phyloP scores from a whole-genome alignment of 441 rosid species.

The Populus hybrid region DNA sequence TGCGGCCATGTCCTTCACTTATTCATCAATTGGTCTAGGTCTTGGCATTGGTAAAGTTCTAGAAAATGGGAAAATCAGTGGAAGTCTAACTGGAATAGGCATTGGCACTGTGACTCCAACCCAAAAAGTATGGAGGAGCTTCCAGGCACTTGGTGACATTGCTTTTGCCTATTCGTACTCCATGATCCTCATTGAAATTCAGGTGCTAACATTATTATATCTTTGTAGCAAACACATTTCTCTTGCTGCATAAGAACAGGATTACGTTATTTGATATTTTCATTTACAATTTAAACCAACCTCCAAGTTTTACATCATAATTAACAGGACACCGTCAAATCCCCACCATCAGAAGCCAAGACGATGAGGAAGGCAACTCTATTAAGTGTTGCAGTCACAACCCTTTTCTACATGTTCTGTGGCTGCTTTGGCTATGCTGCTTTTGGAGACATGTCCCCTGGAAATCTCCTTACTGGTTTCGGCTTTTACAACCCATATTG shows the following conservation, averaged over 20 bases:
- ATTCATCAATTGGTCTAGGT: conserved; percentile 74
- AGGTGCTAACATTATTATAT: conserved; percentile 30
- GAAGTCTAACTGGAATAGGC: conserved; percentile 69
- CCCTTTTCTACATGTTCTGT: conserved; percentile 77
- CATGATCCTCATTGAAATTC: conserved; percentile 77
- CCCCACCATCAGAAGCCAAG: conserved; percentile 72
- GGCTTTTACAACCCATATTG: conserved; percentile 80
- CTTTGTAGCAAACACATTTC: background rate
- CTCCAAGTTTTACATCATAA: background rate
- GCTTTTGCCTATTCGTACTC: conserved; percentile 89
- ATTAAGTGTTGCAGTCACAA: conserved; percentile 61
- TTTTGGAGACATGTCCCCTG: conserved; percentile 75
- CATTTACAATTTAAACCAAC: background rate
- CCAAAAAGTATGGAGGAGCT: conserved; percentile 75
- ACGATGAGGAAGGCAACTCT: conserved; percentile 75
- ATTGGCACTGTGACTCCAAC: conserved; percentile 52
- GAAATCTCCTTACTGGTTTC: conserved; percentile 73
- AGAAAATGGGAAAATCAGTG: conserved; percentile 49
- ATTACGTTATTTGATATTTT: background rate
- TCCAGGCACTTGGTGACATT: conserved; percentile 80
- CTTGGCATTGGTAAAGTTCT: conserved; percentile 72
- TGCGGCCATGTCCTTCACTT: conserved; percentile 87
- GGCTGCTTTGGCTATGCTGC: conserved; percentile 90
- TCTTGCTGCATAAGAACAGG: background rate
- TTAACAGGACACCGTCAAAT: conserved; percentile 63